phyloP scores from a whole-genome alignment of 1,139 yeast genomes.

The Suhomyces guaymorum region DNA sequence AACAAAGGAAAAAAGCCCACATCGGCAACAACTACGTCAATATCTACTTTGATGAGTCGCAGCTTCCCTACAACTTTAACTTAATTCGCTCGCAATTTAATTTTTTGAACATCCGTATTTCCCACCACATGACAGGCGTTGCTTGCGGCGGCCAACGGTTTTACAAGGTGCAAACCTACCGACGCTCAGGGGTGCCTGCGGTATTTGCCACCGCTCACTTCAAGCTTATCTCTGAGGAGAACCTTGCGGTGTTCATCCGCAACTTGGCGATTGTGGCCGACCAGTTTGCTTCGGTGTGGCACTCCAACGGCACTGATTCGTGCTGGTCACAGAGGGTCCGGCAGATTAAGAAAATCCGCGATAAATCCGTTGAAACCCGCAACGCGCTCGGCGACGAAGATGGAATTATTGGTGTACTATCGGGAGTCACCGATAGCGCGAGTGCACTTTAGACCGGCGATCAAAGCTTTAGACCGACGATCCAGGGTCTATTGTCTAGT shows the following conservation, averaged over 20 bases:
- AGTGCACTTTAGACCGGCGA: not conserved
- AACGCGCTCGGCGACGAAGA: conserved; percentile 21
- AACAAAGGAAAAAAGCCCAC: conserved; percentile 72
- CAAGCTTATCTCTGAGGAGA: conserved; percentile 62
- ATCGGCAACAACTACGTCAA: conserved; percentile 86
- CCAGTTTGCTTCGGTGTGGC: conserved; percentile 78
- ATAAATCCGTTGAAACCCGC: conserved; percentile 39
- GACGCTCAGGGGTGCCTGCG: conserved; percentile 73
- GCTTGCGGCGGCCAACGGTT: conserved; percentile 20
- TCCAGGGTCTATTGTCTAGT: no score
- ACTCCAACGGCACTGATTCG: conserved; percentile 47
- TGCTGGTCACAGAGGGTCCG: conserved; percentile 69
- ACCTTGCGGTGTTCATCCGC: conserved; percentile 64
- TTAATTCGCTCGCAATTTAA: conserved; percentile 77
- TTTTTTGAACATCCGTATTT: conserved; percentile 74
- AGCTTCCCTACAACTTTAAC: conserved; percentile 65
- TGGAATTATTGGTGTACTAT: not conserved
- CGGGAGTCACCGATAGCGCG: not conserved
- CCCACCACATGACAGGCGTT: conserved; percentile 51
- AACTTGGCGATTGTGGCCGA: conserved; percentile 66
- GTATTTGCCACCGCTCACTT: conserved; percentile 75
- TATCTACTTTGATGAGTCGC: conserved; percentile 76
- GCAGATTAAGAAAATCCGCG: conserved; percentile 53
- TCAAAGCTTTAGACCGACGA: no score
- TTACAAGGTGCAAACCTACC: conserved; percentile 62